These are phyloP conservation scores for Phytophthora hibernalis DNA, from an alignment of 352 stramenopile genomes.

Conservation along the genomic window DNA sequence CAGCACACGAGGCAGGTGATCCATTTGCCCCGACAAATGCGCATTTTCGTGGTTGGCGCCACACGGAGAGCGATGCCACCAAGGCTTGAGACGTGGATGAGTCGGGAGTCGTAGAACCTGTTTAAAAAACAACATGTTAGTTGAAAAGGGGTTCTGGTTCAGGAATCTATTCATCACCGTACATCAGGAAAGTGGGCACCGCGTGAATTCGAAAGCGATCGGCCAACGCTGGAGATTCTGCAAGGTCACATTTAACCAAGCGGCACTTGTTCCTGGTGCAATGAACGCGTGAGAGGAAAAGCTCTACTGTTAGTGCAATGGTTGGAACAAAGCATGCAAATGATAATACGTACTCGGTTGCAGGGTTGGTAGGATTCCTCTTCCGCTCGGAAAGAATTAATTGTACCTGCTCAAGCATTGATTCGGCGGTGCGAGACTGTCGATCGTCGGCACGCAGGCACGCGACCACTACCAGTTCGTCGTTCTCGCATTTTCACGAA, in stretches of 20 bases:
- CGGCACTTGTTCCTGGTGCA: constrained; percentile 46
- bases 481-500: constrained; percentile 44
- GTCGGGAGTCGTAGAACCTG: constrained; percentile 69
- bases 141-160: neutral
- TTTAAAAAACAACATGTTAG: neutral
- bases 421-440: constrained; percentile 58
- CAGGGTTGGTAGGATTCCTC: constrained; percentile 3
- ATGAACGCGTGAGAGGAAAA: neutral
- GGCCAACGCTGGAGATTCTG: constrained; percentile 59
- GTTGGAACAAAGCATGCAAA: neutral
- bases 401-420: constrained; percentile 70
- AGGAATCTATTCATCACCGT: constrained; percentile 13
- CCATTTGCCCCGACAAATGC: constrained; percentile 59
- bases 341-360: constrained; percentile 7
- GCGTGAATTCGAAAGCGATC: constrained; percentile 77
- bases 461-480: constrained; percentile 72
- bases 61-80: constrained; percentile 61
- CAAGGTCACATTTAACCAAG: constrained; percentile 80
- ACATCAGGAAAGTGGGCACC: constrained; percentile 81
- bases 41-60: constrained; percentile 66
- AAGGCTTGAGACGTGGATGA: constrained; percentile 71
- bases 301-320: neutral
- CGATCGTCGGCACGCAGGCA: constrained; percentile 74
- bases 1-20: constrained; percentile 68
- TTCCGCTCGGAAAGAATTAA: constrained; percentile 34